These are phyloP conservation scores for Verticillium dahliae DNA, from an alignment of 2,329 filamentous ascomycete species.

Conservation along the genomic window DNA sequence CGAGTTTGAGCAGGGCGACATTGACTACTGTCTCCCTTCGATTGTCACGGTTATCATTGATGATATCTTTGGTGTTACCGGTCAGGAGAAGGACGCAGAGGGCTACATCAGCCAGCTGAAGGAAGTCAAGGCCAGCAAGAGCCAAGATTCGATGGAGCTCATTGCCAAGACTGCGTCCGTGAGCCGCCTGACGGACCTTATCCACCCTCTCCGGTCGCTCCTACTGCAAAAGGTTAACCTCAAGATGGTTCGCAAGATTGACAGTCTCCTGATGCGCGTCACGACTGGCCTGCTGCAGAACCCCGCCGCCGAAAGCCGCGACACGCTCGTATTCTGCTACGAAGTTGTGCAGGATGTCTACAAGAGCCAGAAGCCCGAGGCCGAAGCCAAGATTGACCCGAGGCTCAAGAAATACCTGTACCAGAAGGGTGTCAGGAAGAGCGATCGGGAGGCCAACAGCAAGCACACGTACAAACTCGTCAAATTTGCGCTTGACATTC, in stretches of 20 bases:
- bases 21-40: slow-evolving; percentile 78
- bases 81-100: slow-evolving; percentile 94
- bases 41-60: slow-evolving; percentile 89
- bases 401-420: slow-evolving; percentile 69
- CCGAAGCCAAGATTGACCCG: slow-evolving; percentile 51
- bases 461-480: slow-evolving; percentile 83
- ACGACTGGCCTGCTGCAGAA: slow-evolving; percentile 80
- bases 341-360: slow-evolving; percentile 88
- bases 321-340: slow-evolving; percentile 90
- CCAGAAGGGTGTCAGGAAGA: slow-evolving; percentile 71
- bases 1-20: slow-evolving; percentile 68
- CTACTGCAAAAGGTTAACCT: slow-evolving; percentile 79
- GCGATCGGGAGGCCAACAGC: slow-evolving; percentile 63
- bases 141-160: slow-evolving; percentile 94
- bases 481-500: slow-evolving; percentile 79
- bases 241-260: slow-evolving; percentile 80
- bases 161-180: slow-evolving; percentile 79
- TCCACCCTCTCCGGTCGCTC: slow-evolving; percentile 71
- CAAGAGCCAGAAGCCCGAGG: slow-evolving; percentile 48
- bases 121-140: slow-evolving; percentile 97
- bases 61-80: slow-evolving; percentile 87
- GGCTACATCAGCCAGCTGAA: slow-evolving; percentile 95
- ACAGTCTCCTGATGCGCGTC: slow-evolving; percentile 79
- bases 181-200: slow-evolving; percentile 63
- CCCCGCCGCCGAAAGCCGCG: slow-evolving; percentile 66